Conservation (phyloP, 306 rosid genomes). For the Quercus gilva region DNA sequence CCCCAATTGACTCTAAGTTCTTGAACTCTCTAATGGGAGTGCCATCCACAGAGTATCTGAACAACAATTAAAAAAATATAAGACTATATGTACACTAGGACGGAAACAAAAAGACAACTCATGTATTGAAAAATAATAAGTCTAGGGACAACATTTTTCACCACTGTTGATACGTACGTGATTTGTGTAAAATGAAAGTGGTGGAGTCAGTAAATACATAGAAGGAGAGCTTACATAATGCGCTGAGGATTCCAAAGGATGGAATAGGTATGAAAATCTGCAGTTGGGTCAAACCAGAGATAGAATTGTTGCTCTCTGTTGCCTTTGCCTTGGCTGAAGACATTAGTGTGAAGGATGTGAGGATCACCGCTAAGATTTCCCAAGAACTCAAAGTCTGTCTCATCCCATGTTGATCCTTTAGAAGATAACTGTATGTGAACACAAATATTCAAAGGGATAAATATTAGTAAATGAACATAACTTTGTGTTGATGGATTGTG, state of each 20-base stretch:
- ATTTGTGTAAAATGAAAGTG: too few species aligned
- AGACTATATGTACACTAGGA: too few species aligned
- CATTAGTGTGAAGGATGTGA: slow-evolving; percentile 65
- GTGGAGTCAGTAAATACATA: too few species aligned
- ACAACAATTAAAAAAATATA: not conserved
- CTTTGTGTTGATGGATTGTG: not conserved
- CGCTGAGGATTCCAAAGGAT: slow-evolving; percentile 62
- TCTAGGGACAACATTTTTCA: too few species aligned
- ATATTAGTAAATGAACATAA: not conserved
- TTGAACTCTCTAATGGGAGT: slow-evolving; percentile 74
- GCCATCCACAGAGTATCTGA: slow-evolving; percentile 68
- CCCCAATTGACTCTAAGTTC: slow-evolving; percentile 53
- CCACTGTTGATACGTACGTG: too few species aligned
- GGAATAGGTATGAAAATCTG: slow-evolving; percentile 69
- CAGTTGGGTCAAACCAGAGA: slow-evolving; percentile 81
- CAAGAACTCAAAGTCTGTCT: slow-evolving; percentile 58
- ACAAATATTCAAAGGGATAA: not conserved
- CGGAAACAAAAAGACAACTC: too few species aligned
- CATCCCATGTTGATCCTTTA: slow-evolving; percentile 65
- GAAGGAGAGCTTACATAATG: slow-evolving; percentile 36
- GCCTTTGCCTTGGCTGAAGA: slow-evolving; percentile 71
- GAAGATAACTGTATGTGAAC: slow-evolving; percentile 20
- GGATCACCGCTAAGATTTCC: slow-evolving; percentile 79
- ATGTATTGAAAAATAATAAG: too few species aligned
- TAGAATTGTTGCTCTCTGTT: slow-evolving; percentile 73